A percentile compares a stretch with the other conserved stretches of the same genome.
Conservation (phyloP, 2,329 filamentous ascomycete species). For the Nigrograna mackinnonii region DNA sequence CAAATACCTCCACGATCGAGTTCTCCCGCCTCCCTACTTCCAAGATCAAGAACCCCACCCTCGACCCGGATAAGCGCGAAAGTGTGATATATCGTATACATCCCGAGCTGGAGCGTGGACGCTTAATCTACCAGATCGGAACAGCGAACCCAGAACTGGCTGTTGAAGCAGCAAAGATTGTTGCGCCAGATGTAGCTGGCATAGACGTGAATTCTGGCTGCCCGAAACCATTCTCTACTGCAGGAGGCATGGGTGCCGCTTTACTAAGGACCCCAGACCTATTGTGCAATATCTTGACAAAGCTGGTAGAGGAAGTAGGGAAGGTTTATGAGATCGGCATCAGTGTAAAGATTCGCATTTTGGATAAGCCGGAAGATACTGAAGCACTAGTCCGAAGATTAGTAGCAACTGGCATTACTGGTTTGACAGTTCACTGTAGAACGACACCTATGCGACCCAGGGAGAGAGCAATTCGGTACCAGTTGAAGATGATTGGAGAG, state of each 20-base stretch:
- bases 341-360: conserved; percentile 92
- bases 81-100: conserved; percentile 85
- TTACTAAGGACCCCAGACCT: conserved; percentile 83
- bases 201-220: conserved; percentile 99
- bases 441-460: conserved; percentile 94
- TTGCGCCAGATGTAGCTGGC: conserved; percentile 85
- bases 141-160: conserved; percentile 82
- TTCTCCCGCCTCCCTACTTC: conserved; percentile 79
- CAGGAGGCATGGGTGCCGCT: conserved; percentile 93
- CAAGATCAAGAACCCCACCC: conserved; percentile 62
- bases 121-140: conserved; percentile 89
- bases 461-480: conserved; percentile 82
- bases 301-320: conserved; percentile 77
- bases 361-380: conserved; percentile 77
- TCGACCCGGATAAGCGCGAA: conserved; percentile 55
- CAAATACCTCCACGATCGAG: conserved; percentile 77
- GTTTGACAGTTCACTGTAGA: conserved; percentile 90
- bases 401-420: conserved; percentile 86
- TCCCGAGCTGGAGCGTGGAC: conserved; percentile 72
- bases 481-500: conserved; percentile 80
- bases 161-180: conserved; percentile 79
- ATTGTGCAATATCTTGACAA: conserved; percentile 79
- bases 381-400: conserved; percentile 76
- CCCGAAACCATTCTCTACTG: conserved; percentile 93
- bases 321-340: conserved; percentile 85